These are phyloP conservation scores for Piper betle DNA, from an alignment of 164 flowering plant species.

Conservation along the genomic window DNA sequence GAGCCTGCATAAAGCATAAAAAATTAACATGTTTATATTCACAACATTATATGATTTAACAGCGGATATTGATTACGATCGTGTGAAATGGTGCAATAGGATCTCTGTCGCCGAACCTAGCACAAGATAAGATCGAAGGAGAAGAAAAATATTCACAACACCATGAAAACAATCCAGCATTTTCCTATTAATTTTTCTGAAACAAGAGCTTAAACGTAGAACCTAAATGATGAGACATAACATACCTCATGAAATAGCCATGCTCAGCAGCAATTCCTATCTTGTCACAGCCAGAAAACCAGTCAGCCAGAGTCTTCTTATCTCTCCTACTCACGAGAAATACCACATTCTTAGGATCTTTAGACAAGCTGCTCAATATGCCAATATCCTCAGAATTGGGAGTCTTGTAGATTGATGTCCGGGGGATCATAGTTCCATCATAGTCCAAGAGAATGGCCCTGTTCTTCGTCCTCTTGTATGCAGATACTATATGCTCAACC, in stretches of 20 bases:
- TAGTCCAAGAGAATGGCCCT: constrained; percentile 63
- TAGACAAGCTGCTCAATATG: constrained; percentile 36
- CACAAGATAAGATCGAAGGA: too few species aligned
- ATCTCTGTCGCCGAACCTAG: too few species aligned
- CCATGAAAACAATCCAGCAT: neutral
- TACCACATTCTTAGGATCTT: constrained; percentile 39
- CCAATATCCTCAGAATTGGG: constrained; percentile 49
- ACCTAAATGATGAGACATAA: neutral
- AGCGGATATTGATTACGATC: too few species aligned
- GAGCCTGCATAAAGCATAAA: neutral
- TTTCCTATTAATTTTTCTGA: neutral
- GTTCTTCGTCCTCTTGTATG: constrained; percentile 36
- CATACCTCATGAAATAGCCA: constrained; percentile 58
- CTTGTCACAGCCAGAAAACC: constrained; percentile 62
- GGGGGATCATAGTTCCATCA: constrained; percentile 74
- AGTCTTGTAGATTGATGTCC: constrained; percentile 45
- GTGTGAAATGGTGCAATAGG: too few species aligned
- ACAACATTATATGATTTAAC: too few species aligned
- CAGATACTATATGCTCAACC: constrained; percentile 39
- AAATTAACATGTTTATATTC: neutral
- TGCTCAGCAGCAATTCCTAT: constrained; percentile 80
- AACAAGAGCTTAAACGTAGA: neutral
- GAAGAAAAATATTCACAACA: neutral
- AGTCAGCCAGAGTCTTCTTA: constrained; percentile 41
- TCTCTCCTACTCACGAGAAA: constrained; percentile 75